phyloP scores from a whole-genome alignment of 2,329 filamentous ascomycete genomes.

The Cytospora leucostoma region DNA sequence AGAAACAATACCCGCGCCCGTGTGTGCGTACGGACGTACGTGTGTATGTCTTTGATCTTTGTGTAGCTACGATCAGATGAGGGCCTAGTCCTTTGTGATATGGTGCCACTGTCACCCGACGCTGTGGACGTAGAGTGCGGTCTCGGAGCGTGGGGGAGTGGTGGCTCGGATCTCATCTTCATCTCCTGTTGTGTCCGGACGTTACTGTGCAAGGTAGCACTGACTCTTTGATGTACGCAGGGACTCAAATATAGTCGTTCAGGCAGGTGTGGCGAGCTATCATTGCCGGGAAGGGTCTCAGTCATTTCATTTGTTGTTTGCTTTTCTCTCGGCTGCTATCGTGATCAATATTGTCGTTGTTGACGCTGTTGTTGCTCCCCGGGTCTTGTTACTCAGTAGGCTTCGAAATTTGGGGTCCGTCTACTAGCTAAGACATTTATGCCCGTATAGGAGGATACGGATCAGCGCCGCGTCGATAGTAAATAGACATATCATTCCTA shows the following conservation, averaged over 20 bases:
- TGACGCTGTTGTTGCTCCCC: background rate
- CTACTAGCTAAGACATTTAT: background rate
- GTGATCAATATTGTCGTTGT: background rate
- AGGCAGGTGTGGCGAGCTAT: background rate
- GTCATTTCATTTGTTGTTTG: background rate
- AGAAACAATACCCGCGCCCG: background rate
- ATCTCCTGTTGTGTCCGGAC: conserved; percentile 3
- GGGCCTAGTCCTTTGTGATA: background rate
- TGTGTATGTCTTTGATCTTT: background rate
- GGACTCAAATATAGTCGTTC: background rate
- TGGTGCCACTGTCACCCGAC: background rate
- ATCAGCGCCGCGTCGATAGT: background rate
- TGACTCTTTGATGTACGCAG: conserved; percentile 5
- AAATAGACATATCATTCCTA: background rate
- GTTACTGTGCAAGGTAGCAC: conserved; percentile 20
- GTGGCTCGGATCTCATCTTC: conserved; percentile 2
- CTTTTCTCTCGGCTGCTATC: background rate
- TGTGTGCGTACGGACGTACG: background rate
- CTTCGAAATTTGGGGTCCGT: background rate
- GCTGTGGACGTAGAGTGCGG: background rate
- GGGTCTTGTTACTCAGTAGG: background rate
- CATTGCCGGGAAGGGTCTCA: background rate
- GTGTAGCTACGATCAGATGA: background rate
- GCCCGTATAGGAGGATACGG: background rate
- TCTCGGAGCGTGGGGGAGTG: conserved; percentile 8